Conservation (phyloP, 371 early-diverging fungal species). For the Mucor sp. region DNA sequence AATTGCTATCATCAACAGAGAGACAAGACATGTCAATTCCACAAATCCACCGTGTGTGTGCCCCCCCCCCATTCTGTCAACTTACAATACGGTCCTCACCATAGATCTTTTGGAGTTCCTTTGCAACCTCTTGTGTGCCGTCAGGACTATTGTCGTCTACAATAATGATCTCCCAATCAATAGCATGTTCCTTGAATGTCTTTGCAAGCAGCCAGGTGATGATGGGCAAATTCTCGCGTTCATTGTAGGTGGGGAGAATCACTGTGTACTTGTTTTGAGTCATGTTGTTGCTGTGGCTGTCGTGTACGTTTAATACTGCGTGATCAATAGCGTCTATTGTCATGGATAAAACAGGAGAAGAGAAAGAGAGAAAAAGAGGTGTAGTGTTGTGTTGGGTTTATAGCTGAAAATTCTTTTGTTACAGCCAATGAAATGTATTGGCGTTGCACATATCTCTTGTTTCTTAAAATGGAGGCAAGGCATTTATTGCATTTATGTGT, state of each 20-base stretch:
- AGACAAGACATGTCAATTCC: not conserved
- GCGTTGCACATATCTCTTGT: constrained; percentile 2
- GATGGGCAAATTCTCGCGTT: constrained; percentile 95
- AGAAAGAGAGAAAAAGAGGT: not conserved
- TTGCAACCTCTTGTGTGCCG: constrained; percentile 94
- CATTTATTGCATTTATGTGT: not conserved
- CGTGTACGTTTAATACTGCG: constrained; percentile 46
- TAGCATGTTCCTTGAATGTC: constrained; percentile 79
- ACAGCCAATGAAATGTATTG: constrained; percentile 5
- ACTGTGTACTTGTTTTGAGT: constrained; percentile 80
- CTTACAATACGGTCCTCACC: constrained; percentile 88
- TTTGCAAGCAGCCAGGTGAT: constrained; percentile 91
- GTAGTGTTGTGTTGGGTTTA: not conserved
- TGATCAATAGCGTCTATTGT: constrained; percentile 24
- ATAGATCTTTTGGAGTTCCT: constrained; percentile 83
- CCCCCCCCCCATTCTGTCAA: too few relatives aligned
- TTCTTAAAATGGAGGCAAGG: not conserved
- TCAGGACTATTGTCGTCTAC: constrained; percentile 99
- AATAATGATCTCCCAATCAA: constrained; percentile 96
- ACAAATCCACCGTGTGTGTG: too few relatives aligned
- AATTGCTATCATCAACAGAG: constrained; percentile 53
- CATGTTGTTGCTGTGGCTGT: constrained; percentile 20
- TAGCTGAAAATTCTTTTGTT: not conserved
- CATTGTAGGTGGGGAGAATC: constrained; percentile 99
- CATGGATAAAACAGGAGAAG: constrained; percentile 13